Base-by-base conservation (phyloP, 2,329 filamentous ascomycete species). In the Ophiostoma triangulosporum region DNA sequence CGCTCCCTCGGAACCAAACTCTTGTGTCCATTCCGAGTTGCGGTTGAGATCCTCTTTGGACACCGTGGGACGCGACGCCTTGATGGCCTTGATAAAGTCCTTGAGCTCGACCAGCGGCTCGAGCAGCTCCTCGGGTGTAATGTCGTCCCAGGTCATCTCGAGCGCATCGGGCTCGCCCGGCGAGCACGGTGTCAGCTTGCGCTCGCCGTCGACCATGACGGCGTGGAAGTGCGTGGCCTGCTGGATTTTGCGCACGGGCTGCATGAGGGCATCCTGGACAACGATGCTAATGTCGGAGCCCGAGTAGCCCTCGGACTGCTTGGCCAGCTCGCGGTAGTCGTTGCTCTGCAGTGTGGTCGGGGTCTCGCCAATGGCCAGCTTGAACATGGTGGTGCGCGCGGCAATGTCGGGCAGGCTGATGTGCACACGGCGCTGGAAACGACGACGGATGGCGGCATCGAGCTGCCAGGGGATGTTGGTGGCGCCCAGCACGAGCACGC, bases 391-490 rank as follows among this genome's bases (percentile, higher is more conserved):
- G 65, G 90, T 90, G 57, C 93, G 80, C 24, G 91, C 93, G 15
- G 88, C 84, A 40, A 83, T 63, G 65, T 98, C 93, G 6, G 93
- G 93, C 45, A 98, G 72, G 59, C 86, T 88, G 68, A 98, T 98
- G 69, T 98, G 93, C 27, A 98, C 90, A 70, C 93, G 78, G 62
- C 93, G 78, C 69, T 98, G 94, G 74, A 98, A 98, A 64, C 93
- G 88, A 68, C 93, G 81, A 61, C 93, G 84, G 62, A 98, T 98
- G 61, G 93, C 93, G 11, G 88, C 86, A 67, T 98, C 93, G 49
- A 98, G 77, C 73, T 98, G 91, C 93, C 93, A 98, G 17, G 93
- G 93, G 58, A 98, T 97, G 66, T 98, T 98, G 54, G 93, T 98
- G 52, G 93, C 93, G 57, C 93, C 93, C 3, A 98, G 79, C 38